Conservation (phyloP, 129 eudicot species). For the Chrysanthemum seticuspe region DNA sequence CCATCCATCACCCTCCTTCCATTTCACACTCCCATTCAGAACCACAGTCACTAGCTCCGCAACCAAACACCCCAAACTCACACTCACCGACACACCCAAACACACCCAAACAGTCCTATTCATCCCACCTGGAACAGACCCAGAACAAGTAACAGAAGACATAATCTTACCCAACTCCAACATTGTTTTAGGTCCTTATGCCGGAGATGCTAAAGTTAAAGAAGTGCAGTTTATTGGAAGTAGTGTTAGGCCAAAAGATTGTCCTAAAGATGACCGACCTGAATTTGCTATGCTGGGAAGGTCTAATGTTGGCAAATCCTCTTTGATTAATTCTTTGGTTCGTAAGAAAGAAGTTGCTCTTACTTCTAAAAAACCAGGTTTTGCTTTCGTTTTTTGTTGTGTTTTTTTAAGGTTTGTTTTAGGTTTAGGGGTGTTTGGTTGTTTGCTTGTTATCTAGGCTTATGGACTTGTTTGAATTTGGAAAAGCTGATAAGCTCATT, state of each 20-base stretch:
- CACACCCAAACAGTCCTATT: conserved; percentile 41
- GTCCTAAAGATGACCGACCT: conserved; percentile 81
- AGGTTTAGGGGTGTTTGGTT: no score
- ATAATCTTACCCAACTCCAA: conserved; percentile 89
- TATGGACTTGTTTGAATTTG: no score
- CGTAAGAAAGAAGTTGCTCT: conserved; percentile 89
- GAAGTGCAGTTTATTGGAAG: conserved; percentile 77
- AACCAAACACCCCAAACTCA: conserved; percentile 33
- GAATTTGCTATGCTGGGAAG: conserved; percentile 94
- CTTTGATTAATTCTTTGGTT: conserved; percentile 70
- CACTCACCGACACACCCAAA: conserved; percentile 41
- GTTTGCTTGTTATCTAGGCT: not conserved
- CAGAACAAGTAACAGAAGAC: conserved; percentile 62
- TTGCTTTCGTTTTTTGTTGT: not conserved
- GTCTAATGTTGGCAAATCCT: conserved; percentile 93
- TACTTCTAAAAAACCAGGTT: conserved; percentile 95
- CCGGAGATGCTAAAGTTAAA: conserved; percentile 83
- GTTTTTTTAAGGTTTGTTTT: no score
- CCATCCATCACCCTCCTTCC: conserved; percentile 24
- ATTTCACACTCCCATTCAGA: conserved; percentile 7
- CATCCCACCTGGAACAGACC: conserved; percentile 74
- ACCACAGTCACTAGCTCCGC: conserved; percentile 30
- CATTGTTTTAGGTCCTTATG: conserved; percentile 80
- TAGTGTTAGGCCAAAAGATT: conserved; percentile 70
- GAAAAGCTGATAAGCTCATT: no score